Base-by-base conservation (phyloP, 1,284 basidiomycete species). In the Cystobasidium sp. region DNA sequence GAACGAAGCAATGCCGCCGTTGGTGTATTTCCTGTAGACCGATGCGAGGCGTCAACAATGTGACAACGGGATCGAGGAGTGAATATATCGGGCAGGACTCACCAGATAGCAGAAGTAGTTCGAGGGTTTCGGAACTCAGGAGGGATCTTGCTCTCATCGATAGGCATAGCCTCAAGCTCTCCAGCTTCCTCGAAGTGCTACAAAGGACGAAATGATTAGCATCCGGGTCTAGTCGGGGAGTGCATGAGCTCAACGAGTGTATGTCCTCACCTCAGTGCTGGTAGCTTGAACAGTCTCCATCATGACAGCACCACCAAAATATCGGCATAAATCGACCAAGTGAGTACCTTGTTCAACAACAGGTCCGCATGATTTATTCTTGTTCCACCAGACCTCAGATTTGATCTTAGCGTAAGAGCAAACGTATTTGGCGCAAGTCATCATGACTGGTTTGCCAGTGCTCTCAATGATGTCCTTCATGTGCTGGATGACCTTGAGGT, bases 381-480 rank as follows among this genome's bases (percentile, higher is more conserved):
- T 98, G 87, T 96, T 91, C 97, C 97, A 99, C 96, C 97, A 97
- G 20, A 84, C 83, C 71, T 77, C 89, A 84, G 97, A 97, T 62
- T 89, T 89, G 78, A 96, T 94, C 24, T 71, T 65, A 44, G 93
- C 89, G 81, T 97, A 97, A 24, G 96, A 95, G 82, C 91, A 92
- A 49, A 94, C 93, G 84, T 98, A 98, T 77, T 95, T 91, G 9
- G 94, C 95, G 78, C 95, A 90, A 68, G 95, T 97, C 66, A 91
- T 88, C 95, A 99, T 98, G 74, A 99, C 94, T n/a, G 91, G 91
- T 75, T 98, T 87, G 81, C 94, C 88, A 83, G 97, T 97, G 77
- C 96, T 94, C 80, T 93, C 87, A 81, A 98, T 92, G 82, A 98
- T 95, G 77, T 91, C 88, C 85, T 98, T 97, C 93, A 99, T 98